Base-by-base conservation (phyloP, 1,284 basidiomycete species). In the Grifola frondosa region DNA sequence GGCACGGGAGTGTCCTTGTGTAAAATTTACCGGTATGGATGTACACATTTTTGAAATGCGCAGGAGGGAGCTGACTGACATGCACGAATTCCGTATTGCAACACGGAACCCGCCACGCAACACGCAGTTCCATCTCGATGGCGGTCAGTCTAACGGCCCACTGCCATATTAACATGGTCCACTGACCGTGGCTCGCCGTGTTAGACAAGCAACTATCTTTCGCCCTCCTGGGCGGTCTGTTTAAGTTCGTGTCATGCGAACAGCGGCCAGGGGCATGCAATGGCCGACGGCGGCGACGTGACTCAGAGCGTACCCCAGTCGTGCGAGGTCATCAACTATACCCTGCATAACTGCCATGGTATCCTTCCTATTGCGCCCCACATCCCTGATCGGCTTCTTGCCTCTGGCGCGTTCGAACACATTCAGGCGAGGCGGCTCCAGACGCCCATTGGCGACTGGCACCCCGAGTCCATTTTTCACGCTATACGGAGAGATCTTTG, bases 1-100 rank as follows among this genome's bases (percentile, higher is more conserved):
- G 81, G 83, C 81, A 40, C 62, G 56, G 37, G 67, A 72, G 37
- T 89, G 83, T 58, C 79, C 77, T 20, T 69, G 77, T 56, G 81
- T 77, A 42, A 65, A 68, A 53, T 84, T 89, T 56, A 69, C 75
- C 52, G 87, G 82, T 35, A 60, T 87, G 41, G 87, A 90, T 63
- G 82, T 36, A 24, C 36, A 32, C 23, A 16, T 35, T 30, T 30
- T 22, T 16, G 49, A 45, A 37, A 43, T 37, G 37, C 49, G 47
- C 43, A 48, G 19, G 12, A 17, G 24, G 26, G 17, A 29, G 34
- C 25, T 42, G 32, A 35, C 32, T n/a, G n/a, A n/a, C 17, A 28
- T 38, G 36, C 52, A 42, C 17, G 7, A 55, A 88, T 85, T 84
- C 21, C 85, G 85, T 19, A 82, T 88, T 46, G 74, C 75, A 30